A percentile compares a stretch with the other conserved stretches of the same genome.
phyloP scores from a whole-genome alignment of 2,329 filamentous ascomycete species.

The Aureobasidium lini region DNA sequence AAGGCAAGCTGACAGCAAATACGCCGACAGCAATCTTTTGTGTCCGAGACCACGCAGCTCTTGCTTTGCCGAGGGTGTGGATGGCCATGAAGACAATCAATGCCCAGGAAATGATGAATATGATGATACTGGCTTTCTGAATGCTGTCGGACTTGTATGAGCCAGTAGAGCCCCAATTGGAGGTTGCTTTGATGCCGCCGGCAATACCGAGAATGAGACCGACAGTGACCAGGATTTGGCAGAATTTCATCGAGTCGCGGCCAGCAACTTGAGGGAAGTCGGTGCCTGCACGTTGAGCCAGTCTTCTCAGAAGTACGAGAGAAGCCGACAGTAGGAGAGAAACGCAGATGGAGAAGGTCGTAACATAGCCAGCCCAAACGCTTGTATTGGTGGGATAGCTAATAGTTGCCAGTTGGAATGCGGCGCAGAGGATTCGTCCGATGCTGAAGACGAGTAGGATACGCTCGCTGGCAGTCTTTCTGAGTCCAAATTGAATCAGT shows the following conservation, averaged over 20 bases:
- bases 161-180: constrained; percentile 14
- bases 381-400: constrained; percentile 16
- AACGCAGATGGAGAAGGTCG: constrained; percentile 22
- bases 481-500: constrained; percentile 22
- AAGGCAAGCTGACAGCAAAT: constrained; percentile 21
- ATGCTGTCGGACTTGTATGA: constrained; percentile 17
- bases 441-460: constrained; percentile 22
- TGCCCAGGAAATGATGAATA: constrained; percentile 13
- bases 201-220: constrained; percentile 23
- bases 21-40: constrained; percentile 19
- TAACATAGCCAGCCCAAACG: constrained; percentile 19
- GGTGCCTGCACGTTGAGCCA: constrained; percentile 17
- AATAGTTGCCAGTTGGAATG: constrained; percentile 21
- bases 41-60: not conserved
- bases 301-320: constrained; percentile 20
- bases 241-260: constrained; percentile 16
- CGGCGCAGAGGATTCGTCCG: constrained; percentile 23
- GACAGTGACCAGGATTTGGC: constrained; percentile 20
- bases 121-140: constrained; percentile 18
- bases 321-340: constrained; percentile 23
- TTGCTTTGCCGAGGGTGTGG: constrained; percentile 9
- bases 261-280: constrained; percentile 6
- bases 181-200: constrained; percentile 18
- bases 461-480: constrained; percentile 19
- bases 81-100: constrained; percentile 17